Percentiles rank a stretch among this genome's conserved stretches.
Evolutionary conservation across 1,284 basidiomycete genomes (phyloP).

Genomic region (Tylopilus sp.): DNA sequence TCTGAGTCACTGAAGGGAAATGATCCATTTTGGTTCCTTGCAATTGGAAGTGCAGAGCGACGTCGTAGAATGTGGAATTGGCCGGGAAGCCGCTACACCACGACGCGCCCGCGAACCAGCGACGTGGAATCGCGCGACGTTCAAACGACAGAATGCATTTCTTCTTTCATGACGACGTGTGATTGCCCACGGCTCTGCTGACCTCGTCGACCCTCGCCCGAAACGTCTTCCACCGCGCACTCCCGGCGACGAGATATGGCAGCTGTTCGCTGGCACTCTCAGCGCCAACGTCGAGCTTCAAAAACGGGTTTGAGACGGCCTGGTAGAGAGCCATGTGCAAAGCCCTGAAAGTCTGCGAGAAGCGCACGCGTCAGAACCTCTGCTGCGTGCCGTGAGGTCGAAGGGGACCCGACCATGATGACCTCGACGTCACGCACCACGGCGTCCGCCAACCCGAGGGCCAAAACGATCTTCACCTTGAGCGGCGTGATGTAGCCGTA

Average conservation of each 20-base stretch:
- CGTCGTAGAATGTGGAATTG: constrained; percentile 22
- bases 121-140: not conserved
- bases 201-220: constrained; percentile 69
- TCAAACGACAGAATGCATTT: not conserved
- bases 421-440: constrained; percentile 75
- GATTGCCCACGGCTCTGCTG: constrained; percentile 47
- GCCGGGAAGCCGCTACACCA: constrained; percentile 29
- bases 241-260: constrained; percentile 55
- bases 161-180: constrained; percentile 4
- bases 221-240: constrained; percentile 66
- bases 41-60: constrained; percentile 10
- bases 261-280: constrained; percentile 51
- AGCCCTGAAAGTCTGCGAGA: constrained; percentile 69
- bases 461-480: constrained; percentile 76
- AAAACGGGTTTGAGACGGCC: constrained; percentile 74
- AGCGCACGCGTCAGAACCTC: not conserved
- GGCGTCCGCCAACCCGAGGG: constrained; percentile 70
- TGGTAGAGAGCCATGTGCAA: constrained; percentile 77
- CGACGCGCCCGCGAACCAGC: constrained; percentile 28
- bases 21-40: constrained; percentile 52
- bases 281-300: constrained; percentile 51
- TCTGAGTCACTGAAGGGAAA: constrained; percentile 77
- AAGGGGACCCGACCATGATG: constrained; percentile 51
- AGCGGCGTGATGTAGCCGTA: constrained; percentile 81
- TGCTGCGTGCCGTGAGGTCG: not conserved